Base-by-base conservation (phyloP, 1,139 yeast genomes). In the Saccharomyces hybrid region DNA sequence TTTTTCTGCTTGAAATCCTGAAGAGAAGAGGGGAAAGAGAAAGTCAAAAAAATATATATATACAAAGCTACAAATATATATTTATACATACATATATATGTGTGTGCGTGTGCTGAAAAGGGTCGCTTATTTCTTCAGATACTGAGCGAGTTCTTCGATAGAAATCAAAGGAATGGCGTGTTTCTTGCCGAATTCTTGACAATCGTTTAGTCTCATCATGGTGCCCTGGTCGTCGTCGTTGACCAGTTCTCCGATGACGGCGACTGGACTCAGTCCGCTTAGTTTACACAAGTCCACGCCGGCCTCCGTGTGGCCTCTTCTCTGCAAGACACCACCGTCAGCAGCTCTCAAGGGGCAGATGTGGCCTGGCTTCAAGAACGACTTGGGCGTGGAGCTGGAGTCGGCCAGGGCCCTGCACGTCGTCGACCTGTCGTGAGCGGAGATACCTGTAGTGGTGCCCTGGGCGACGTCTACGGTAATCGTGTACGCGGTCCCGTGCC, bases 271-370 rank as follows among this genome's bases (percentile, higher is more conserved):
- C 62, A 88, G 76, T 0, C 90, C 91, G 2, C 93, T 79, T 66
- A 91, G 76, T 64, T 76, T 75, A 68, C 96, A 85, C 61, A 95
- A 77, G 67, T 93, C 96, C 11, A 93, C 96, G 32, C 91, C 91
- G 8, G 99, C 98, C 73, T 95, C 99, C 6, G 99, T 95, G 70
- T 95, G 99, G n/a, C 99, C 99, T 59, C 88, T 78, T 76, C 99
- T 86, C 53, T 76, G 75, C 55, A 82, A 76, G 57, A 93, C 83
- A 51, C 96, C 85, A 1, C 97, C 96, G 27, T 88, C 88, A 25
- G 80, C 88, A 3, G 98, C 98, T 64, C 98, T 79, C 66, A 95
- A 77, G 3, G 99, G 99, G 60, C 93, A 81, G 44, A 93, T 74
- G 67, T 95, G 99, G 28, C 99, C 99, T 0, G 99, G 99, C 66